phyloP scores from a whole-genome alignment of 345 rosid genomes.

The Nasturtium officinale region DNA sequence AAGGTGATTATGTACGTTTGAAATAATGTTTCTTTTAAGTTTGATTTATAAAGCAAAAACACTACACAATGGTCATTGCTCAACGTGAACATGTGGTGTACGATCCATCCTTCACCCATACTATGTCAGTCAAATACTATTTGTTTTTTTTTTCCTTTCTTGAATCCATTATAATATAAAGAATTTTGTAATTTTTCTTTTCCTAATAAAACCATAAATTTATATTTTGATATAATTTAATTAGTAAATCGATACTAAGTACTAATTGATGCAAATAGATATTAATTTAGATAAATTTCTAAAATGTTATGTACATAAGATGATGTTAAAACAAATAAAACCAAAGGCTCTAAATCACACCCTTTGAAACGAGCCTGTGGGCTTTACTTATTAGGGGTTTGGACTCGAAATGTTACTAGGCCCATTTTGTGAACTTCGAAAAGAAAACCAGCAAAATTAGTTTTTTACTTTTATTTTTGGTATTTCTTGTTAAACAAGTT shows the following conservation, averaged over 20 bases:
- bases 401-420: not conserved
- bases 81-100: slow-evolving; percentile 22
- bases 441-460: not conserved
- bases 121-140: too few species aligned
- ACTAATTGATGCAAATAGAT: too few species aligned
- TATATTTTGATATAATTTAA: too few species aligned
- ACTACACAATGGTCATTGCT: not conserved
- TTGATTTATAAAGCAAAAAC: not conserved
- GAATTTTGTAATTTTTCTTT: too few species aligned
- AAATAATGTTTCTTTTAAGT: slow-evolving; percentile 4
- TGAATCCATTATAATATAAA: too few species aligned
- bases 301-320: too few species aligned
- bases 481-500: slow-evolving; percentile 18
- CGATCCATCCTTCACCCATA: slow-evolving; percentile 20
- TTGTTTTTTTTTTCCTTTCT: too few species aligned
- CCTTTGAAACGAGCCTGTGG: not conserved
- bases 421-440: not conserved
- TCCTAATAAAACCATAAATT: too few species aligned
- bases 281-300: too few species aligned
- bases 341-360: not conserved
- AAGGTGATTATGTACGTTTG: slow-evolving; percentile 27
- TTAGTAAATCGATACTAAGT: too few species aligned
- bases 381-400: not conserved
- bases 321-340: not conserved
- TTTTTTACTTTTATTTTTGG: not conserved